A percentile compares a stretch with the other conserved stretches of the same genome.
phyloP scores from a whole-genome alignment of 2,329 filamentous ascomycete genomes.

The Apiospora hydei region DNA sequence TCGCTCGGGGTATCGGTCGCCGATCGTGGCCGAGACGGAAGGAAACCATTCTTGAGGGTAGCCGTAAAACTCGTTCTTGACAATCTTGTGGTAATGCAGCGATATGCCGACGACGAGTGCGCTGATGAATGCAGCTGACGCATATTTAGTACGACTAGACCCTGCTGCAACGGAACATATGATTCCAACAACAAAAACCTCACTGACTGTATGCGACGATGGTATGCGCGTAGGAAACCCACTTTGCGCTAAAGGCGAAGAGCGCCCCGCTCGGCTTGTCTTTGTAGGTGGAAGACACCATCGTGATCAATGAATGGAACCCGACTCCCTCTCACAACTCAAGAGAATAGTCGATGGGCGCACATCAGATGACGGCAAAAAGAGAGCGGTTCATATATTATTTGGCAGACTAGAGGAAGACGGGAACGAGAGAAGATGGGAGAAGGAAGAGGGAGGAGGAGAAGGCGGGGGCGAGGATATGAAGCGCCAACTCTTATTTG shows the following conservation, averaged over 20 bases:
- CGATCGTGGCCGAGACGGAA: slow-evolving; percentile 95
- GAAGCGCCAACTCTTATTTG: slow-evolving; percentile 9
- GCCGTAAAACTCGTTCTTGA: slow-evolving; percentile 94
- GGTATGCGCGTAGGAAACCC: slow-evolving; percentile 91
- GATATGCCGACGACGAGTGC: slow-evolving; percentile 81
- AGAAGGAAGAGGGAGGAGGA: slow-evolving; percentile 14
- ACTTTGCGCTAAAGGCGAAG: slow-evolving; percentile 79
- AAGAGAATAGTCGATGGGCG: neutral
- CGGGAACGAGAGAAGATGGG: slow-evolving; percentile 19
- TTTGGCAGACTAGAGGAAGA: slow-evolving; percentile 2
- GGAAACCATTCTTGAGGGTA: slow-evolving; percentile 97
- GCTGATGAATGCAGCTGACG: slow-evolving; percentile 80
- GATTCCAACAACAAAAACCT: slow-evolving; percentile 21
- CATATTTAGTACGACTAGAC: slow-evolving; percentile 6
- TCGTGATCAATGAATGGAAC: slow-evolving; percentile 13
- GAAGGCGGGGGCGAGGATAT: neutral
- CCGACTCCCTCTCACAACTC: slow-evolving; percentile 20
- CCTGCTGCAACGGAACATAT: slow-evolving; percentile 22
- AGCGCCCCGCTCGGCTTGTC: slow-evolving; percentile 69
- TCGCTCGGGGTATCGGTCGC: slow-evolving; percentile 94
- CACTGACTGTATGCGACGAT: slow-evolving; percentile 77
- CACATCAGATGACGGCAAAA: slow-evolving; percentile 2
- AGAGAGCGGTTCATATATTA: neutral
- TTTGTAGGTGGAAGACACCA: slow-evolving; percentile 63
- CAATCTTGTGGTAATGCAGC: slow-evolving; percentile 96